These are phyloP conservation scores for Leccinum incarnatum DNA, from an alignment of 768 basidiomycete genomes.

Conservation along the genomic window DNA sequence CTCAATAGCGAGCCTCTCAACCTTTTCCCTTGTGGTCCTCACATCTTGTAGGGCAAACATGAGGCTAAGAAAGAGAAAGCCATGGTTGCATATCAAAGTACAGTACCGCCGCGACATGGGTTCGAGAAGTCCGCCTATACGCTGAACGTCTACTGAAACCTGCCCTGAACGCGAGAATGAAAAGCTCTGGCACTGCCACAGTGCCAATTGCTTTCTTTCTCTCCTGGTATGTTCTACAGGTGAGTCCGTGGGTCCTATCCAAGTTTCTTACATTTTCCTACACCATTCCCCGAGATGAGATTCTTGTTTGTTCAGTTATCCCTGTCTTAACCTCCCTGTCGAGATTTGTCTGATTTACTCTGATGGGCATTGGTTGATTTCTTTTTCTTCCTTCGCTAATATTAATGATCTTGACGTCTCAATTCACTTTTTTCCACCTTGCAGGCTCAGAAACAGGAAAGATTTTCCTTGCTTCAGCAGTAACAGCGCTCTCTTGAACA, in stretches of 20 bases:
- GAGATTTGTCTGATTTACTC: slow-evolving; percentile 7
- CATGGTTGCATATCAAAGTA: too few relatives aligned
- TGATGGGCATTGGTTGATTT: neutral
- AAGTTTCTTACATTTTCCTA: neutral
- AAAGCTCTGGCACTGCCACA: neutral
- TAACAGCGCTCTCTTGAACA: neutral
- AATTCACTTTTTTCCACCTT: neutral
- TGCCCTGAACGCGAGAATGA: too few relatives aligned
- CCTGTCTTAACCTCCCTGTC: slow-evolving; percentile 31
- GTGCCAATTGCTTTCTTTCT: too few relatives aligned
- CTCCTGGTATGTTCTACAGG: neutral
- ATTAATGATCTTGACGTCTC: neutral
- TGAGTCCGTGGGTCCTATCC: neutral
- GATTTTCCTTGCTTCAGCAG: neutral
- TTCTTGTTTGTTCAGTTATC: slow-evolving; percentile 26
- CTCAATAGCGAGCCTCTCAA: too few relatives aligned
- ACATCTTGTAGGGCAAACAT: too few relatives aligned
- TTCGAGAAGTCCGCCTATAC: too few relatives aligned
- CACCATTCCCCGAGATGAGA: slow-evolving; percentile 17
- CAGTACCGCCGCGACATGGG: too few relatives aligned
- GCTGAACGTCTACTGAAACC: too few relatives aligned
- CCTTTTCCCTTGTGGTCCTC: too few relatives aligned
- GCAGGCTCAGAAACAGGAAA: slow-evolving; percentile 1
- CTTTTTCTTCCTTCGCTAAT: neutral
- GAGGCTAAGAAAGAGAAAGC: too few relatives aligned